Percentiles rank a stretch among this genome's conserved stretches.
phyloP scores from a whole-genome alignment of 164 flowering plant species.

The Akebia trifoliata region DNA sequence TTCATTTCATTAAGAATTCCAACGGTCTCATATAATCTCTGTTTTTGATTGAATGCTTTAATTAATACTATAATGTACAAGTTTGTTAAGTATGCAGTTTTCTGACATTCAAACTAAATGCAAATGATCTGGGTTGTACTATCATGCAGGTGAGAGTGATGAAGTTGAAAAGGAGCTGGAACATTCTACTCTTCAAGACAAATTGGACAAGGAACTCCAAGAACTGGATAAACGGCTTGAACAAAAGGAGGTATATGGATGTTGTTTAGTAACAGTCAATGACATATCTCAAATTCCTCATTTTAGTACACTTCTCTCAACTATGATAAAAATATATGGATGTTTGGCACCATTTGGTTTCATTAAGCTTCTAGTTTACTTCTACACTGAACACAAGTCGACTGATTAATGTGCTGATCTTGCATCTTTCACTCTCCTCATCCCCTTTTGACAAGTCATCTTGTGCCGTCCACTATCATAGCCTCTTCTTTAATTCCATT shows the following conservation, averaged over 20 bases:
- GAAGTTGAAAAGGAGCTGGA: conserved; percentile 75
- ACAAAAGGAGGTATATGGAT: conserved; percentile 76
- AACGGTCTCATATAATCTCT: background rate
- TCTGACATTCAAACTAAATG: background rate
- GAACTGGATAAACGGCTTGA: conserved; percentile 82
- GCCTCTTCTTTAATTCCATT: background rate
- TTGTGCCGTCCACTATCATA: background rate
- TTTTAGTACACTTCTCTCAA: too few relatives aligned
- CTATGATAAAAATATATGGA: too few relatives aligned
- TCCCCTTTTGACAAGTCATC: background rate
- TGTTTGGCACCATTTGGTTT: too few relatives aligned
- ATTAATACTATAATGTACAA: too few relatives aligned
- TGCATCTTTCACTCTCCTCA: background rate
- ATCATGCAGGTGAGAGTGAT: conserved; percentile 52
- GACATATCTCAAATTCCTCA: too few relatives aligned
- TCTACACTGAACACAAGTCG: too few relatives aligned
- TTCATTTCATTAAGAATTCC: too few relatives aligned
- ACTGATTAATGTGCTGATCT: too few relatives aligned
- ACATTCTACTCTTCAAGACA: conserved; percentile 81
- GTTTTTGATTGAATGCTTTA: too few relatives aligned
- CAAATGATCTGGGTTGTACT: background rate
- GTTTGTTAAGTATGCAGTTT: too few relatives aligned
- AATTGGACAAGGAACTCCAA: conserved; percentile 73
- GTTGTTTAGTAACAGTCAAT: background rate
- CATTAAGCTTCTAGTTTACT: too few relatives aligned